Conservation (phyloP, 805 yeast species). For the Scheffersomyces coipomensis region DNA sequence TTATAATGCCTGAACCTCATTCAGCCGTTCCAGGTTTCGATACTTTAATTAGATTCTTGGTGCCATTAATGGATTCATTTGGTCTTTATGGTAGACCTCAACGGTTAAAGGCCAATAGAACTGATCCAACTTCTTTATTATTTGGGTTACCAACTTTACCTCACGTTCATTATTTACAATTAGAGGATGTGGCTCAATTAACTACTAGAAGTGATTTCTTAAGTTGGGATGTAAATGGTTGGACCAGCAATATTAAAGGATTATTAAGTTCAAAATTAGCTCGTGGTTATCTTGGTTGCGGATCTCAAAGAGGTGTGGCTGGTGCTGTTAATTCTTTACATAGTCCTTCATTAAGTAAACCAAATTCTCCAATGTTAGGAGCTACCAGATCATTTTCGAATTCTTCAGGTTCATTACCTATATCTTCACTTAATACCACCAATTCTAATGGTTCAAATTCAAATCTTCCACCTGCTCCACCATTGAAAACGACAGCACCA, state of each 20-base stretch:
- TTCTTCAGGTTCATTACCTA: background rate
- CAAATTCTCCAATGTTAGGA: conserved; percentile 7
- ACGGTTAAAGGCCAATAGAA: conserved; percentile 40
- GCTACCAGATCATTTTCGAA: background rate
- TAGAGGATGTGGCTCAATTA: conserved; percentile 25
- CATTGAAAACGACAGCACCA: background rate
- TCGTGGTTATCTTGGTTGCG: conserved; percentile 70
- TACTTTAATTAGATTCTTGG: conserved; percentile 42
- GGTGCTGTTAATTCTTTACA: conserved; percentile 59
- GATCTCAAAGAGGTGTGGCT: conserved; percentile 60
- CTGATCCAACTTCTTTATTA: conserved; percentile 38
- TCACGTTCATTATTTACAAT: conserved; percentile 40
- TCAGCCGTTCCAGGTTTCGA: conserved; percentile 49
- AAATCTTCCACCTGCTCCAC: conserved; percentile 1
- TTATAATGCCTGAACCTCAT: conserved; percentile 45
- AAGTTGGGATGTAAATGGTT: conserved; percentile 35
- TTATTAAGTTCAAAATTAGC: conserved; percentile 35
- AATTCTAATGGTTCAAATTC: background rate
- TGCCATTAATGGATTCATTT: conserved; percentile 41
- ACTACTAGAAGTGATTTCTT: conserved; percentile 22
- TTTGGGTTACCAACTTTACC: conserved; percentile 48
- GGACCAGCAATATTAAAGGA: conserved; percentile 30
- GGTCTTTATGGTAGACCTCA: conserved; percentile 47
- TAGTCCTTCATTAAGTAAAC: conserved; percentile 19
- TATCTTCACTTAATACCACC: background rate